A percentile compares a stretch with the other conserved stretches of the same genome.
Conservation (phyloP, 768 basidiomycete genomes). For the Paxillus involutus region DNA sequence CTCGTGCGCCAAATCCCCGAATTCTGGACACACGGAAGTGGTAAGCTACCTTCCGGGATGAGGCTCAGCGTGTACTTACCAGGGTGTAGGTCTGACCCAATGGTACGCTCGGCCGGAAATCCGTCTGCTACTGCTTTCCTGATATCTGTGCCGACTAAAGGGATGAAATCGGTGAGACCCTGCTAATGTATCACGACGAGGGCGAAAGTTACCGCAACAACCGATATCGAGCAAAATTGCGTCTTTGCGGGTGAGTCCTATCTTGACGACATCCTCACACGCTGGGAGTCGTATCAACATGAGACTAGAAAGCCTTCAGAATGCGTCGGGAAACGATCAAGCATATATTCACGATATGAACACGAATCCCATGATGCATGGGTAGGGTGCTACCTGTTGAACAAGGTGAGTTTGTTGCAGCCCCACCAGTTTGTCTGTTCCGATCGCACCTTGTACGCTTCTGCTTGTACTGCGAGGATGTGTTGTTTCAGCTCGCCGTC, state of each 20-base stretch:
- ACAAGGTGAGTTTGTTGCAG: not conserved
- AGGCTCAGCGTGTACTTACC: slow-evolving; percentile 19
- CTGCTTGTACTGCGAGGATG: slow-evolving; percentile 25
- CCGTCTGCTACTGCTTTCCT: slow-evolving; percentile 39
- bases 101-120: slow-evolving; percentile 33
- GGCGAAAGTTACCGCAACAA: slow-evolving; percentile 34
- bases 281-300: not conserved
- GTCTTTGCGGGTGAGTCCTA: slow-evolving; percentile 31
- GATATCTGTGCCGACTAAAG: slow-evolving; percentile 21
- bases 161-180: not conserved
- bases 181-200: not conserved
- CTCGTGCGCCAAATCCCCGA: slow-evolving; percentile 58
- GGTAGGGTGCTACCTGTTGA: slow-evolving; percentile 19
- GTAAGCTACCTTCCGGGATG: not conserved
- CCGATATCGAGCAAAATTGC: slow-evolving; percentile 43
- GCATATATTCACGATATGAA: slow-evolving; percentile 15
- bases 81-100: slow-evolving; percentile 34
- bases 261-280: slow-evolving; percentile 14
- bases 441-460: slow-evolving; percentile 23
- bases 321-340: no score
- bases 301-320: not conserved
- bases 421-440: not conserved
- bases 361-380: slow-evolving; percentile 23
- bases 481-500: slow-evolving; percentile 25
- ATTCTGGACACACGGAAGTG: slow-evolving; percentile 28